Evolutionary conservation across 495 filamentous ascomycete genomes (phyloP).

Genomic region (Apodospora peruviana): DNA sequence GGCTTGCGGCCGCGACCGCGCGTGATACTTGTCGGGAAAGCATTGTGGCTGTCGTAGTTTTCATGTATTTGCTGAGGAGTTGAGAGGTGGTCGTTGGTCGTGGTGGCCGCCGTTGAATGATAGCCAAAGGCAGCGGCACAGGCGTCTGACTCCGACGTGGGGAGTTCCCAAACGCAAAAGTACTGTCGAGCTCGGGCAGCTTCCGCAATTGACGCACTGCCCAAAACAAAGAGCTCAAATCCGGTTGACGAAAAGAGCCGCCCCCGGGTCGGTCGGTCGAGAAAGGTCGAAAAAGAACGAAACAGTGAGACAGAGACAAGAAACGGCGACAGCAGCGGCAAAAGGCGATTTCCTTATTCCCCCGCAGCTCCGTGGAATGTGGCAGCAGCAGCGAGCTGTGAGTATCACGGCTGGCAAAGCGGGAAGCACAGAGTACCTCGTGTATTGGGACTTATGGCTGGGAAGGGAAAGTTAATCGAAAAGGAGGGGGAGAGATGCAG

Average conservation of each 20-base stretch:
- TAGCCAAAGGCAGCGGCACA: too few species aligned
- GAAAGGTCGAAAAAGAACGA: too few species aligned
- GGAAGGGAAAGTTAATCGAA: conserved; percentile 2
- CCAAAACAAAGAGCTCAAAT: neutral
- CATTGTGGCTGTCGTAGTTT: conserved; percentile 14
- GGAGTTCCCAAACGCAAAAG: too few species aligned
- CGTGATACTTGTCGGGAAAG: conserved; percentile 23
- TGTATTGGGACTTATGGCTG: neutral
- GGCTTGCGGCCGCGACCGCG: conserved; percentile 17
- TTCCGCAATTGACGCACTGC: neutral
- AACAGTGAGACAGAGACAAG: too few species aligned
- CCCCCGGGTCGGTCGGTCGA: neutral
- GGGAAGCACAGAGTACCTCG: neutral
- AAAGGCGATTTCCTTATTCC: conserved; percentile 8
- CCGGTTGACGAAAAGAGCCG: neutral
- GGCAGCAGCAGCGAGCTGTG: too few species aligned
- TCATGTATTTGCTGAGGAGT: conserved; percentile 1
- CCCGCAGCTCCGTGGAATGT: too few species aligned
- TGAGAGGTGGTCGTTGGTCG: neutral
- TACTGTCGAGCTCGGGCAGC: neutral
- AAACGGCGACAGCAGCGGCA: conserved; percentile 3
- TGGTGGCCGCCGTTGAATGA: neutral
- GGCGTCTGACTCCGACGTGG: too few species aligned
- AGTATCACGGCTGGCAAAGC: neutral
- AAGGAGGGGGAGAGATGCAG: conserved; percentile 21